A percentile compares a stretch with the other conserved stretches of the same genome.
These are phyloP conservation scores for Podospora sp. DNA, from an alignment of 495 filamentous ascomycete species.

Conservation along the genomic window DNA sequence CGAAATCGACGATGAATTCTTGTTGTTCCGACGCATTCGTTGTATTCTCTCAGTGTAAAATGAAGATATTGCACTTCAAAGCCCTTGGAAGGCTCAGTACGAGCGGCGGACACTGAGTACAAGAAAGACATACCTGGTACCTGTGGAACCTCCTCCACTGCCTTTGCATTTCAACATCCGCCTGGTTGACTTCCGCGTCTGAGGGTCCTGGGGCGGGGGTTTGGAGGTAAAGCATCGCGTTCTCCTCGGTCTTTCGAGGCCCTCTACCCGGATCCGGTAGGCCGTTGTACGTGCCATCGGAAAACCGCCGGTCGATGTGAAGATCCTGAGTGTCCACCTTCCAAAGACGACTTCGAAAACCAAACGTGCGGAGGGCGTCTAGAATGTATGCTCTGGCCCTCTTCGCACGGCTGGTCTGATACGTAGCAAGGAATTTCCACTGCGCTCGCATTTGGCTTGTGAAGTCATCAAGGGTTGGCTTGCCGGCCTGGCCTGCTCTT, in stretches of 20 bases:
- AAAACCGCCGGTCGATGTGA: background rate
- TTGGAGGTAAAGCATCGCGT: background rate
- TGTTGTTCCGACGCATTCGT: background rate
- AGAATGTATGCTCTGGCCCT: background rate
- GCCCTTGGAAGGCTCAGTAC: background rate
- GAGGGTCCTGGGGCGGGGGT: background rate
- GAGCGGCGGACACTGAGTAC: background rate
- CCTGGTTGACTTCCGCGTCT: background rate
- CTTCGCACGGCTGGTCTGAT: background rate
- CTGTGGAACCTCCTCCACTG: conserved; percentile 10
- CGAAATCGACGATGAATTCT: background rate
- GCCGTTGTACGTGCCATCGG: background rate
- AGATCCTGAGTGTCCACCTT: background rate
- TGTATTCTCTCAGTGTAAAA: background rate
- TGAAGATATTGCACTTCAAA: background rate
- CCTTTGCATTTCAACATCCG: background rate
- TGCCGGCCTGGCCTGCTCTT: background rate
- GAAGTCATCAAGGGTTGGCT: background rate
- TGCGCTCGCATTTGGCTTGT: background rate
- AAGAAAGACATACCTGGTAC: conserved; percentile 5
- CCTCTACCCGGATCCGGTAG: background rate
- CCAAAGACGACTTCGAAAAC: background rate
- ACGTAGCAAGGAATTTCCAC: background rate
- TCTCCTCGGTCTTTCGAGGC: background rate
- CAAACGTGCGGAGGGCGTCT: background rate